phyloP scores from a whole-genome alignment of 176 grass and related monocot genomes.

The Typha latifolia region DNA sequence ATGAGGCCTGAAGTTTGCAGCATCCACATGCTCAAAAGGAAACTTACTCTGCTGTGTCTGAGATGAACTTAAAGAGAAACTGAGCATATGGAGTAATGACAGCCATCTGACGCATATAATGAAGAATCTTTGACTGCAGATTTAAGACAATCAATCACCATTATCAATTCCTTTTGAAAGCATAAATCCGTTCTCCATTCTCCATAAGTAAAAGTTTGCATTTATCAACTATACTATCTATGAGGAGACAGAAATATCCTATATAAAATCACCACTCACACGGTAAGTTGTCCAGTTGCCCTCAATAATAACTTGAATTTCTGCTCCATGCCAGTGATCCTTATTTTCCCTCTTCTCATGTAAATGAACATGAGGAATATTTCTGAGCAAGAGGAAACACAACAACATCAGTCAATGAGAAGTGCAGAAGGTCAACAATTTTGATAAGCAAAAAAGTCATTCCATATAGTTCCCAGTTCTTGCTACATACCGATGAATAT shows the following conservation, averaged over 20 bases:
- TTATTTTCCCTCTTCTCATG: slow-evolving; percentile 88
- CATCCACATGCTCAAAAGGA: slow-evolving; percentile 1
- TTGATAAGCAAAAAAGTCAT: not conserved
- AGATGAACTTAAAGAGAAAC: slow-evolving; percentile 84
- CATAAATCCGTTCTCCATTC: slow-evolving; percentile 13
- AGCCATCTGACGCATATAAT: slow-evolving; percentile 97
- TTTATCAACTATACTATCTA: not conserved
- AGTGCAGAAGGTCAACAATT: not conserved
- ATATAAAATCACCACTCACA: slow-evolving; percentile 39
- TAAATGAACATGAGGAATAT: slow-evolving; percentile 95
- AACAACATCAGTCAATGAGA: slow-evolving; percentile 22
- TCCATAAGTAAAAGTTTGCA: not conserved
- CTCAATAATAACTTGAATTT: slow-evolving; percentile 97
- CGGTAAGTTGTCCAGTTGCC: slow-evolving; percentile 95
- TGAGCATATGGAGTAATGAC: slow-evolving; percentile 97
- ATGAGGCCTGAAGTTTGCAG: not conserved
- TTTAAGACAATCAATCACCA: slow-evolving; percentile 18
- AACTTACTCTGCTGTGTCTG: slow-evolving; percentile 67
- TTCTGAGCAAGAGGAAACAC: slow-evolving; percentile 44
- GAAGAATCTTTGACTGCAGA: slow-evolving; percentile 87
- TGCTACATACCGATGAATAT: slow-evolving; percentile 86
- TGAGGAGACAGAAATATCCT: not conserved
- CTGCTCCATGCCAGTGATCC: slow-evolving; percentile 82
- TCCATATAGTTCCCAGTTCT: slow-evolving; percentile 5
- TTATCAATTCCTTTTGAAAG: slow-evolving; percentile 7